Evolutionary conservation across 352 stramenopile genomes (phyloP).

Genomic region (Phytophthora citrophthora): DNA sequence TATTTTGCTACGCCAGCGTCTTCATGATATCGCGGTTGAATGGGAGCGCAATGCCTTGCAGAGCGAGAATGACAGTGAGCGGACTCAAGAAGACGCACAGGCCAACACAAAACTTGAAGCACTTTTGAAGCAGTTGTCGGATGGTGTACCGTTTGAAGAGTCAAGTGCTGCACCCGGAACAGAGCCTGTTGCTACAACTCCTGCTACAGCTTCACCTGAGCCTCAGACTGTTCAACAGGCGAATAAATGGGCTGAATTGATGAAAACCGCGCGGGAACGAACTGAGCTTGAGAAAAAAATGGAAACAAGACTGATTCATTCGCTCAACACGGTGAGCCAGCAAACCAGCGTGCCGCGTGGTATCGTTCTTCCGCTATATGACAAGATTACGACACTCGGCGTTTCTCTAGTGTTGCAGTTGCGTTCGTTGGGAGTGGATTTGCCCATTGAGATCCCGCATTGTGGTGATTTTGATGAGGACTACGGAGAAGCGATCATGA

Average conservation of each 20-base stretch:
- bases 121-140: constrained; percentile 25
- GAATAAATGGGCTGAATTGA: constrained; percentile 23
- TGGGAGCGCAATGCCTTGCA: constrained; percentile 39
- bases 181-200: constrained; percentile 2
- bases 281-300: constrained; percentile 32
- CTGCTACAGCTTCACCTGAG: neutral
- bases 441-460: constrained; percentile 74
- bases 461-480: constrained; percentile 63
- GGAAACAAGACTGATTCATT: constrained; percentile 42
- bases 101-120: constrained; percentile 26
- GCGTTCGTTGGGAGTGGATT: constrained; percentile 51
- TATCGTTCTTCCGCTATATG: constrained; percentile 70
- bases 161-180: constrained; percentile 2
- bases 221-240: constrained; percentile 9
- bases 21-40: constrained; percentile 35
- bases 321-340: constrained; percentile 32
- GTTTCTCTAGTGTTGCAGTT: constrained; percentile 71
- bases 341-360: constrained; percentile 43
- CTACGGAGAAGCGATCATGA: constrained; percentile 41
- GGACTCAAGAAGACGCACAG: constrained; percentile 17
- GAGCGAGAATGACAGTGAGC: constrained; percentile 30
- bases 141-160: constrained; percentile 23
- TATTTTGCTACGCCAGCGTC: constrained; percentile 40
- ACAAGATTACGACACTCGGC: constrained; percentile 62
- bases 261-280: constrained; percentile 22